Percentiles rank a stretch among this genome's conserved stretches.
phyloP scores from a whole-genome alignment of 2,329 filamentous ascomycete genomes.

The Pseudopithomyces chartarum region DNA sequence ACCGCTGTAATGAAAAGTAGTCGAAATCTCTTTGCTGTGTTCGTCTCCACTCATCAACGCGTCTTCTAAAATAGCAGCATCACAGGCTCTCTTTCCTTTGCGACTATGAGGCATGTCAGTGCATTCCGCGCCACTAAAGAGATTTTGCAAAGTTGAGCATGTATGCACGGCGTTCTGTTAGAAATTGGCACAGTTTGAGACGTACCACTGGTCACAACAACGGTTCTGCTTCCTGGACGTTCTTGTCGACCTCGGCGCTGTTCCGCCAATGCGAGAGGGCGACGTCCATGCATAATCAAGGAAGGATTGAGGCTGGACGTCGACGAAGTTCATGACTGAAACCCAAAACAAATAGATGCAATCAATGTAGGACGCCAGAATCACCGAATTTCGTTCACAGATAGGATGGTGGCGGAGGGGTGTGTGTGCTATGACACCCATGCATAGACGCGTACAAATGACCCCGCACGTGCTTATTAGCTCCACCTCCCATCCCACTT shows the following conservation, averaged over 20 bases:
- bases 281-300: constrained; percentile 45
- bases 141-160: neutral
- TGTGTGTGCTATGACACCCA: neutral
- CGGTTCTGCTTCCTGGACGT: constrained; percentile 49
- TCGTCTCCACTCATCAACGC: constrained; percentile 33
- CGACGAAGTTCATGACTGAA: constrained; percentile 42
- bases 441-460: too few species aligned
- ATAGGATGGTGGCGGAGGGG: constrained; percentile 10
- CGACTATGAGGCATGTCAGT: constrained; percentile 21
- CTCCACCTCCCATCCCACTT: constrained; percentile 1
- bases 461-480: constrained; percentile 5
- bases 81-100: constrained; percentile 52
- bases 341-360: constrained; percentile 30
- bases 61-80: constrained; percentile 46
- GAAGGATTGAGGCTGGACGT: constrained; percentile 42
- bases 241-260: constrained; percentile 32
- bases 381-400: constrained; percentile 13
- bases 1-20: constrained; percentile 44
- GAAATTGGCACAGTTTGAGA: neutral
- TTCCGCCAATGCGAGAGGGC: constrained; percentile 29
- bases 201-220: constrained; percentile 52
- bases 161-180: neutral
- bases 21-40: constrained; percentile 24
- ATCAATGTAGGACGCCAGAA: constrained; percentile 32
- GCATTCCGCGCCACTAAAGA: neutral